Percentiles rank a stretch among this genome's conserved stretches.
Conservation (phyloP, 495 filamentous ascomycete genomes). For the Aspergillus asperescens region DNA sequence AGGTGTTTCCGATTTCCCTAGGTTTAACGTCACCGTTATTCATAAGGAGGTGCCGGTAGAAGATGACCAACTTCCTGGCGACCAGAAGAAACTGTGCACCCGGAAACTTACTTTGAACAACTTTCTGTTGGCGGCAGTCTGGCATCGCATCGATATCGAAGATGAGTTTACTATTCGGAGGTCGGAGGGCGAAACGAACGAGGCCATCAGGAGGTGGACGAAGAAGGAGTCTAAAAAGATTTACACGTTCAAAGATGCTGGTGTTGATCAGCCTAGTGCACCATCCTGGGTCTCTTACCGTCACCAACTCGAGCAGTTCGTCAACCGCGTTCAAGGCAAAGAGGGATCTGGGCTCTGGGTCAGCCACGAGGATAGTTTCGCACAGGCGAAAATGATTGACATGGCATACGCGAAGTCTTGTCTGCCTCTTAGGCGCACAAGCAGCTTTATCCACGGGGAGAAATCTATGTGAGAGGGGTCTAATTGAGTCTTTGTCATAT, state of each 20-base stretch:
- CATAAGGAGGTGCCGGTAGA: background rate
- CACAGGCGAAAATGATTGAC: conserved; percentile 51
- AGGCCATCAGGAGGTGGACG: conserved; percentile 40
- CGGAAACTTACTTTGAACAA: conserved; percentile 42
- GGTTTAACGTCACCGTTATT: background rate
- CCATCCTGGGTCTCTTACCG: conserved; percentile 48
- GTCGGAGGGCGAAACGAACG: conserved; percentile 13
- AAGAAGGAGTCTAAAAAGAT: conserved; percentile 38
- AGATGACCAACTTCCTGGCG: background rate
- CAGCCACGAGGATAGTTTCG: conserved; percentile 44
- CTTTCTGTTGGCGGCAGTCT: conserved; percentile 31
- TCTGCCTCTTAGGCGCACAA: conserved; percentile 23
- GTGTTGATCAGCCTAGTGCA: conserved; percentile 21
- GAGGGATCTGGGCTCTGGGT: conserved; percentile 45
- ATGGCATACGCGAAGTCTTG: conserved; percentile 46
- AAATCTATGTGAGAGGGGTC: too few species aligned
- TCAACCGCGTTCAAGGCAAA: conserved; percentile 46
- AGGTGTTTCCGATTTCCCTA: background rate
- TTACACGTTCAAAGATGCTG: conserved; percentile 41
- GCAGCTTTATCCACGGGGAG: too few species aligned
- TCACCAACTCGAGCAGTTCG: conserved; percentile 53
- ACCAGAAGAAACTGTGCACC: conserved; percentile 26
- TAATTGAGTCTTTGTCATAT: too few species aligned
- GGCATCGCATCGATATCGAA: conserved; percentile 49
- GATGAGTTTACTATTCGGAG: conserved; percentile 39